Evolutionary conservation across 805 yeast genomes (phyloP), one percentile per base, ranked within the genome.

Genomic region (Yamadazyma phyllophila): DNA sequence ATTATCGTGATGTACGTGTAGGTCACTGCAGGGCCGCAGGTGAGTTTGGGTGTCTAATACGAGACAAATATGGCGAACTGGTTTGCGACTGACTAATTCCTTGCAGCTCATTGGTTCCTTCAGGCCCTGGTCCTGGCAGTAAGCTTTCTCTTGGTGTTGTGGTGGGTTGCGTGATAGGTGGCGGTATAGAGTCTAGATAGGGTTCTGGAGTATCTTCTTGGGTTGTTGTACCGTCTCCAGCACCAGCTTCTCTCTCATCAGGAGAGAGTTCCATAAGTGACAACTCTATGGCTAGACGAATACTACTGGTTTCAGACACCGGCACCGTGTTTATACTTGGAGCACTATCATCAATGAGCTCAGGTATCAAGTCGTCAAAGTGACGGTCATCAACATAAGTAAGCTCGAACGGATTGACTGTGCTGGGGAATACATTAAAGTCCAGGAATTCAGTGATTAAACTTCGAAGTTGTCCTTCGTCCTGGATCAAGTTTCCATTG

Each of bases 321-420:
- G 14, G 30, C 17, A n/a, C 24, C 6, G 24, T 20, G 24, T 20
- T 20, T 20, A 20, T 20, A 20, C 24, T 16, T 16, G 36, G 27
- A 7, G 12, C 30, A 20, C 20, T 36, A n/a, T 36, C 26, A 6
- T 16, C 35, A 16, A 44, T 41, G 36, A 45, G 48, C 14, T 40
- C 46, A 3, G 66, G 66, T 14, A 60, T 59, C 46, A 59, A 42
- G 20, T 45, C 47, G 37, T 62, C 67, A 41, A 50, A 60, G 20
- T 59, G 55, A 12, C 45, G 26, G 32, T 62, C 67, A 35, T 62
- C 67, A 11, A 62, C 52, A 36, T 54, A 59, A 27, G 52, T 51
- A 6, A 62, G 49, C 14, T 50, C 38, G 57, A 61, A 60, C 10
- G 61, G 55, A 36, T 62, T 48, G 7, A 61, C 47, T 26, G 48